Percentiles rank a stretch among this genome's conserved stretches.
Conservation (phyloP, 768 basidiomycete species). For the Suillus hirtellus region DNA sequence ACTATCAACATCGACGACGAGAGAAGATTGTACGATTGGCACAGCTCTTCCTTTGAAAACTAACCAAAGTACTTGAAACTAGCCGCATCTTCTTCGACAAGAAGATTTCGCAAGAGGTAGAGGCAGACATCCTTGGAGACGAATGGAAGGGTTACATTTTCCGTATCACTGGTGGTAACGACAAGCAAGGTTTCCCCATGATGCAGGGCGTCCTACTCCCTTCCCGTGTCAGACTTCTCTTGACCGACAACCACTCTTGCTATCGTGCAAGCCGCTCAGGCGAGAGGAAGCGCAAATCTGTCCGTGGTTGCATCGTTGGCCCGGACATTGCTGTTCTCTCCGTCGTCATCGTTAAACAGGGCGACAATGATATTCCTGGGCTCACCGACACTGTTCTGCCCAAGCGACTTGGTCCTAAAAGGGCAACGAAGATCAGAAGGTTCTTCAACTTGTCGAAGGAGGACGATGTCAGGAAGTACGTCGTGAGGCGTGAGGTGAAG, state of each 20-base stretch:
- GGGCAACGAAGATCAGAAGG: conserved; percentile 93
- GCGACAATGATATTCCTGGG: conserved; percentile 85
- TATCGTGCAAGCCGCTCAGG: conserved; percentile 90
- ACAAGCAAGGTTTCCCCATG: conserved; percentile 99
- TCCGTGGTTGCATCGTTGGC: conserved; percentile 97
- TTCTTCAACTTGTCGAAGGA: conserved; percentile 99
- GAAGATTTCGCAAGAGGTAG: conserved; percentile 94
- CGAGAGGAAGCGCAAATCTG: conserved; percentile 98
- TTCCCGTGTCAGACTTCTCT: conserved; percentile 90
- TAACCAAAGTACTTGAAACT: conserved; percentile 11
- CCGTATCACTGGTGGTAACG: conserved; percentile 97
- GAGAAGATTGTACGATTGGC: conserved; percentile 66
- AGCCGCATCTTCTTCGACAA: conserved; percentile 97
- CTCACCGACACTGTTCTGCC: conserved; percentile 91
- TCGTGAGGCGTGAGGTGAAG: conserved; percentile 88
- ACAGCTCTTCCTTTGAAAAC: neutral
- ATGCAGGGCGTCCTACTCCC: conserved; percentile 98
- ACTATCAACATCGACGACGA: conserved; percentile 93
- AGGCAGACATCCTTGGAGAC: conserved; percentile 87
- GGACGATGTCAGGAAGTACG: conserved; percentile 98
- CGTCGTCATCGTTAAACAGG: conserved; percentile 95
- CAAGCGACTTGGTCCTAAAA: conserved; percentile 95
- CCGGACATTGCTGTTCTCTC: conserved; percentile 95
- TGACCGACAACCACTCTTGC: conserved; percentile 96
- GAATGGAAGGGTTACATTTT: conserved; percentile 98